phyloP scores from a whole-genome alignment of 805 yeast species.

The Yarrowia keelungensis region DNA sequence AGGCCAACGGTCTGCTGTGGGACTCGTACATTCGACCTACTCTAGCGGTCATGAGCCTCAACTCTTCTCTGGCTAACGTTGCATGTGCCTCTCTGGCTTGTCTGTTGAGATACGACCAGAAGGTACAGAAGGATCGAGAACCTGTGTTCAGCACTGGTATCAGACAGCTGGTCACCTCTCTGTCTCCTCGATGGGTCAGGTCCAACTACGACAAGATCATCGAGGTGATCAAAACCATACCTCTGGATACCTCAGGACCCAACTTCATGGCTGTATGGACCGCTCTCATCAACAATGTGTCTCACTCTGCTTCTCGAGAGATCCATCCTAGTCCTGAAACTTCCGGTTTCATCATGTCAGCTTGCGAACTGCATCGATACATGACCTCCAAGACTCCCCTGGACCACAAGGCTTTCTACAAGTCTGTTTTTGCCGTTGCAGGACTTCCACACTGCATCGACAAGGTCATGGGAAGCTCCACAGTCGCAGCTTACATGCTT shows the following conservation, averaged over 20 bases:
- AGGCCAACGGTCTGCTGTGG: slow-evolving; percentile 33
- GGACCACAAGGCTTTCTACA: slow-evolving; percentile 29
- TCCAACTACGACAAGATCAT: slow-evolving; percentile 22
- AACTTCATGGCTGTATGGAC: slow-evolving; percentile 17
- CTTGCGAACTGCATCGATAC: slow-evolving; percentile 15
- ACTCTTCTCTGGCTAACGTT: slow-evolving; percentile 14
- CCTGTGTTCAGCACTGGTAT: slow-evolving; percentile 22
- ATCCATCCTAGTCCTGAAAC: slow-evolving; percentile 23
- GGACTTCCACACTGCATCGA: slow-evolving; percentile 14
- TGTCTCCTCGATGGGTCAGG: slow-evolving; percentile 27
- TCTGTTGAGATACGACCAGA: slow-evolving; percentile 4
- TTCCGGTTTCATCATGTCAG: slow-evolving; percentile 9
- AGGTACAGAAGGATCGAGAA: slow-evolving; percentile 15
- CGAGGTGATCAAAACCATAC: slow-evolving; percentile 7
- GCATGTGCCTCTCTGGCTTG: slow-evolving; percentile 26
- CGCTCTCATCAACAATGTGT: slow-evolving; percentile 8
- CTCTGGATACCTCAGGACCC: slow-evolving; percentile 6
- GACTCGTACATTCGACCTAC: slow-evolving; percentile 34
- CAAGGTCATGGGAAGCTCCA: neutral
- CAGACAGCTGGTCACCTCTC: slow-evolving; percentile 2
- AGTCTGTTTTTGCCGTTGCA: neutral
- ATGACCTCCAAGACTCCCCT: slow-evolving; percentile 12
- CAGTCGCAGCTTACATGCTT: slow-evolving; percentile 11
- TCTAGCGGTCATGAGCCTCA: slow-evolving; percentile 9
- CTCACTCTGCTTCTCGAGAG: slow-evolving; percentile 15